Evolutionary conservation across 768 basidiomycete genomes (phyloP), one percentile per base, ranked within the genome.

Genomic region (Rhizopogon vinicolor): DNA sequence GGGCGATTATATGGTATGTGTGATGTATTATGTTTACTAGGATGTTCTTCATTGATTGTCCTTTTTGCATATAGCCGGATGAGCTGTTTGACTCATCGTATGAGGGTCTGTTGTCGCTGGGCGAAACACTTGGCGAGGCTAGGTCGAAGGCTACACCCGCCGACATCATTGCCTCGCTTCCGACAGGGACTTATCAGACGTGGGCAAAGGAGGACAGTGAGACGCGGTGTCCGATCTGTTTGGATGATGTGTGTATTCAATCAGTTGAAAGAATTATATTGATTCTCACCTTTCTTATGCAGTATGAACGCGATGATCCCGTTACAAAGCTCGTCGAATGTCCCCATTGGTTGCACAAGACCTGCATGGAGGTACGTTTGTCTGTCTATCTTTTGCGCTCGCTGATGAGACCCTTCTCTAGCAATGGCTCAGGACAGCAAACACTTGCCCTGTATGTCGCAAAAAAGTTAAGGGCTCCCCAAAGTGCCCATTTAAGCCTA

Each of bases 381-480:
- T 25, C 29, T 51, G 18, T 10, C 29, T 16, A 28, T 16, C 5
- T 41, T 37, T 53, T 40, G 6, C 19, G 14, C 22, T 51, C 13
- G 43, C 22, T 41, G 25, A 33, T 10, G 43, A 9, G 57, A 40
- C 49, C 25, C 45, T 54, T 51, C 37, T 60, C 12, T 56, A 91
- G 86, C 85, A 90, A 87, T 93, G 91, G 91, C 77, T 93, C 22
- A 80, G 80, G 59, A 77, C 80, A 3, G 88, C 89, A 5, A 83
- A 76, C 50, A 91, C 89, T 0, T 93, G 91, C 59, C 91, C 90
- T 13, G 87, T 92, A 2, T 93, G 90, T 67, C 85, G 90, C 41
- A 81, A 83, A 60, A 71, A 78, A 28, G 85, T 90, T 57, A 65
- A 63, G 45, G 13, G 35, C 35, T 49, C 48, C 22, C 48, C 48